phyloP scores from a whole-genome alignment of 495 filamentous ascomycete species.

The Penicillium macrosclerotiorum region DNA sequence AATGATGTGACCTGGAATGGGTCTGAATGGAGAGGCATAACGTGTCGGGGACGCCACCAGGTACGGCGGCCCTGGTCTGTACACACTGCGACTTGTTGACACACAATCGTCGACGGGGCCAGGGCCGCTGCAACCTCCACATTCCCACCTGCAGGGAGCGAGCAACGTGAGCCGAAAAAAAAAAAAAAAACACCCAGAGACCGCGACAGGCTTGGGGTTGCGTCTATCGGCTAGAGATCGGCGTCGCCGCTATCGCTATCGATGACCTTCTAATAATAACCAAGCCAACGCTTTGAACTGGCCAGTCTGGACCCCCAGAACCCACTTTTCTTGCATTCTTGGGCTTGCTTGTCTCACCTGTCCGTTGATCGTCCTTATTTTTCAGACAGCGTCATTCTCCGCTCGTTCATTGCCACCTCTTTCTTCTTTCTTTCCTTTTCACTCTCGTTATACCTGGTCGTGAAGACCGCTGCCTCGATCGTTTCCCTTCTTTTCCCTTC shows the following conservation, averaged over 20 bases:
- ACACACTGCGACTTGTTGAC: slow-evolving; percentile 2
- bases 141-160: too few relatives aligned
- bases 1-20: slow-evolving; percentile 2
- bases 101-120: neutral
- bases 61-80: neutral
- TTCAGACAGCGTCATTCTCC: slow-evolving; percentile 15
- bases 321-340: slow-evolving; percentile 22
- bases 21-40: neutral
- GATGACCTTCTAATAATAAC: slow-evolving; percentile 14
- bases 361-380: slow-evolving; percentile 13
- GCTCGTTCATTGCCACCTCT: slow-evolving; percentile 7
- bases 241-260: slow-evolving; percentile 2
- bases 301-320: slow-evolving; percentile 11
- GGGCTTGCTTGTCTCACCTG: slow-evolving; percentile 18
- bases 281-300: too few relatives aligned
- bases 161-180: too few relatives aligned
- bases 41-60: slow-evolving; percentile 13
- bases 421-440: slow-evolving; percentile 10
- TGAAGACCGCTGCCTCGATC: too few relatives aligned
- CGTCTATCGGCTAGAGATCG: neutral
- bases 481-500: slow-evolving; percentile 6
- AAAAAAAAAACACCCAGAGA: too few relatives aligned
- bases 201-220: too few relatives aligned
- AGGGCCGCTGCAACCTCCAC: neutral
- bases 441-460: slow-evolving; percentile 1